Evolutionary conservation across 2,329 filamentous ascomycete species (phyloP), one percentile per base, ranked within the genome.

Genomic region (Fusarium pininemorale): DNA sequence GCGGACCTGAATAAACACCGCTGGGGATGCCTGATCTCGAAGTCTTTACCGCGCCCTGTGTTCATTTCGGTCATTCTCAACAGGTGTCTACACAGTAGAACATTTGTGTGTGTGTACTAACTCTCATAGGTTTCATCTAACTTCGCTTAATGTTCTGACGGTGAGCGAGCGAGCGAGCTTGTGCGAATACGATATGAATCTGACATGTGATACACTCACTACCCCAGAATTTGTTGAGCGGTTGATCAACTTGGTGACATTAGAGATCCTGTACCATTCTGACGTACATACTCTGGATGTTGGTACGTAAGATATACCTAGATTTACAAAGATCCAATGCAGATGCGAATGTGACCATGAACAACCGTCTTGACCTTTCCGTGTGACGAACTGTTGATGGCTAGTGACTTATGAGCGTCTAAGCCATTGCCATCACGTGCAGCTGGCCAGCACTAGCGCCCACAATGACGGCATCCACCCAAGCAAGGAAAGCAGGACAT

Each of bases 401-500:
- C 35, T 59, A 39, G 65, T 70, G 69, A 60, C 69, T 57, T 66
- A 14, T 39, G 57, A 70, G 69, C 24, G 63, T 57, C 61, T 42
- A 61, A 64, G 66, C 39, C 54, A 54, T 38, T 41, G 24, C 32
- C 30, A 70, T 78, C 76, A 78, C 76, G 76, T 78, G 75, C 45
- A 50, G 47, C 15, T 41, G n/a, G 61, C 37, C 35, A 38, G 45
- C 65, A 73, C 75, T 78, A 77, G 77, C 74, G 77, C 70, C 65
- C 72, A 73, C 74, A 75, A 73, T 68, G 76, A 79, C 78, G 77
- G 78, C 77, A 78, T 72, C 75, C 71, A 76, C 77, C 41, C 63
- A 72, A 74, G 67, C 69, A 76, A 74, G 73, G 66, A 60, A 75
- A 72, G 70, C 72, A 73, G 69, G 65, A 72, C 67, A 63, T 75